Base-by-base conservation (phyloP, 2,329 filamentous ascomycete species). In the Ceratocystis ficicola region DNA sequence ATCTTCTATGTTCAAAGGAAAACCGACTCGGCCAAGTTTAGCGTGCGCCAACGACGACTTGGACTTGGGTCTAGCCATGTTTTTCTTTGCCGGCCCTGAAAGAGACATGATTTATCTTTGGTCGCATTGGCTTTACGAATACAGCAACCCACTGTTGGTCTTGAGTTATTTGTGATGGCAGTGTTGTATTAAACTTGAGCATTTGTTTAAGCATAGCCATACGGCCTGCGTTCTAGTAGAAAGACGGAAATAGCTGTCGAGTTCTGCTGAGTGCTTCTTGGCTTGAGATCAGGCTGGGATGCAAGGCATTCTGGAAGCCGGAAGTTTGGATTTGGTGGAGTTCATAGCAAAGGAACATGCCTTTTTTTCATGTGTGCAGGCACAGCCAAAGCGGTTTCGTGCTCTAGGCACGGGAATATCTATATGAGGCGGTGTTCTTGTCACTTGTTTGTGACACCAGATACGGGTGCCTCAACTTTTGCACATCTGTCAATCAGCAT, bases 31-130 rank as follows among this genome's bases (percentile, higher is more conserved):
- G 48, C 20, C 48, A 52, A 22, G 20, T 25, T 20, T 52, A 25
- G 48, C 48, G 25, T 25, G n/a, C 25, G 48, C 48, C 48, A 52
- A 6, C 32, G 8, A 8, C 32, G 10, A 41, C 36, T 41, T 41
- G 10, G 36, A 8, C 7, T n/a, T 25, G 17, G 7, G 1, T 20
- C 6, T 20, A 50, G 46, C 6, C 48, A 5, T 10, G 48, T 52
- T 52, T 50, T 52, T 52, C 48, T 52, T 52, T 28, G 48, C 5
- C 22, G 10, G 20, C 22, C 15, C 25, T 52, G 48, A 52, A 59
- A 59, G 55, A 17, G 17, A 59, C 55, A 59, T 59, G 28, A 52
- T 59, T 59, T 25, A n/a, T 59, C 32, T 59, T 59, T 59, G 17
- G 28, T 32, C 28, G n/a, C 32, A 30, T 7, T 28, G 20, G n/a